Base-by-base conservation (phyloP, 2,329 filamentous ascomycete genomes). In the Aspergillus puulaauensis region DNA sequence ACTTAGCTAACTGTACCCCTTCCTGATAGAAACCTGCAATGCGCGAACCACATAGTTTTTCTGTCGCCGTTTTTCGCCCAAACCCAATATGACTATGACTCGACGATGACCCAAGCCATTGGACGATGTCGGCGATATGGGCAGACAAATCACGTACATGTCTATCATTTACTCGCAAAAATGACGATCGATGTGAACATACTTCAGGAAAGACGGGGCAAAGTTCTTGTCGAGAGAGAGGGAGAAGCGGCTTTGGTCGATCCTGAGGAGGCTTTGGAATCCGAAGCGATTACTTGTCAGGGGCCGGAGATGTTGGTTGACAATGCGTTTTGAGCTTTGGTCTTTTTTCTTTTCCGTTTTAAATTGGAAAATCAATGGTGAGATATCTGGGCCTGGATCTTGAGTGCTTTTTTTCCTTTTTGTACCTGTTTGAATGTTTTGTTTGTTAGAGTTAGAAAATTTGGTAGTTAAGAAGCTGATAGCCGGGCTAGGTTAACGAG, bases 31-130 rank as follows among this genome's bases (percentile, higher is more conserved):
- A 89, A 90, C 61, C 71, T 90, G 2, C 83, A 85, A 47, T 80
- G 79, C 40, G 85, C 86, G 0, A 88, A 87, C 60, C 85, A 89
- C 57, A 75, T 89, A 37, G 79, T 90, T 33, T 89, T 90, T 68
- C 69, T 87, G 3, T 79, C 81, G 0, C 86, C 86, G 0, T 70
- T 86, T 8, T 71, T 84, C 1, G 73, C 78, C 0, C 67, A 74
- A 37, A 79, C 76, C 0, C 79, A 83, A 47, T 79, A 83, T 45
- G 74, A 79, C 5, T 89, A 86, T 65, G 77, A 83, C 0, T 77
- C 82, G 0, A 77, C 80, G 0, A 87, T 87, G 81, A 81, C 77
- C 0, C 87, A 90, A 60, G 86, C 86, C 0, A 83, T 88, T 19
- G 87, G 86, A 2, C 80, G 87, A 39, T 79, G 80, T 8, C 77